Evolutionary conservation across 2,329 filamentous ascomycete genomes (phyloP), one percentile per base, ranked within the genome.

Genomic region (Cadophora gregata): DNA sequence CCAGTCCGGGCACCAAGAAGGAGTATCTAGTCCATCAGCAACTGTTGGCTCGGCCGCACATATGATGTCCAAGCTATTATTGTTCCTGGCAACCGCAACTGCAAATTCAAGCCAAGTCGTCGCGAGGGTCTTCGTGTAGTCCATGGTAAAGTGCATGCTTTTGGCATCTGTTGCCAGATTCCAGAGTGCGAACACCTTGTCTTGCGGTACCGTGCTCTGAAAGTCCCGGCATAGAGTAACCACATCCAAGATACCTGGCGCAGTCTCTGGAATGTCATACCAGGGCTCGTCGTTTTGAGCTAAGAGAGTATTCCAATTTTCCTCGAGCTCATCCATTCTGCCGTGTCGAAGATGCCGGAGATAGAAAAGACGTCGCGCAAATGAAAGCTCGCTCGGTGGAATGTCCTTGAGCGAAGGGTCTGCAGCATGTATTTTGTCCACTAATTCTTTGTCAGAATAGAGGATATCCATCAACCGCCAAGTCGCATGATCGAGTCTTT

Each of bases 1-100:
- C 66, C 66, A 68, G 59, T 68, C 66, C 38, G 66, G 53, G 19
- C 33, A 53, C 65, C 66, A 65, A 3, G 63, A 55, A 9, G 66
- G 66, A 2, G 63, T 24, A 3, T 55, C 27, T 16, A 68, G 48
- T 9, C 45, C 53, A 25, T n/a, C 29, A 21, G 21, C 31, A 10
- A n/a, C n/a, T 14, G 9, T 36, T 24, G 48, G 29, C 45, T 68
- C 66, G 14, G 63, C 51, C 14, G 45, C 63, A 58, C 66, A 68
- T 9, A 65, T 65, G 16, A 68, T 63, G 47, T 68, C 63, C 19
- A 63, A 31, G 24, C 63, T 63, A 8, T 38, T 24, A 10, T 38
- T 60, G n/a, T 68, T 58, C 4, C n/a, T 47, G 12, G 66, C 63
- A 21, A 68, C 62, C 25, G 60, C 63, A 12, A 51, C 16, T 19